These are phyloP conservation scores for Lolium perenne DNA, from an alignment of 176 grass and related monocot species.

Conservation along the genomic window DNA sequence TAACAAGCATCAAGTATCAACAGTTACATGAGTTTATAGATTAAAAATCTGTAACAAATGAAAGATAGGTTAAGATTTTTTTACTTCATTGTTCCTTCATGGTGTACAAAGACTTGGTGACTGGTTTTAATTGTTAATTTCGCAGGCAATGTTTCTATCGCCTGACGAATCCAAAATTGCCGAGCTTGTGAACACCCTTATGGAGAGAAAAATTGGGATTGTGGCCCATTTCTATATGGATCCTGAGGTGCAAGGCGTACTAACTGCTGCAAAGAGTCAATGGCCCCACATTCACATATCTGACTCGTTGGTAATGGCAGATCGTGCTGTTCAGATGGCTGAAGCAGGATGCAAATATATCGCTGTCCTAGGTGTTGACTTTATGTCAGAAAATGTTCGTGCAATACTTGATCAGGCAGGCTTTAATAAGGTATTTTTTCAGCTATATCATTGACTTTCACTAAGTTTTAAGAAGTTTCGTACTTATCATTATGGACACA, in stretches of 20 bases:
- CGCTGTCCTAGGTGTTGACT: constrained; percentile 95
- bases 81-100: constrained; percentile 24
- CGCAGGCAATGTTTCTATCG: constrained; percentile 90
- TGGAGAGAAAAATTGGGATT: constrained; percentile 79
- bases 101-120: neutral
- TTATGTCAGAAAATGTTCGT: constrained; percentile 99
- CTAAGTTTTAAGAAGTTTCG: constrained; percentile 29
- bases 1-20: neutral
- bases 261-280: constrained; percentile 87
- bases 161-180: constrained; percentile 72
- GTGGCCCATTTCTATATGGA: constrained; percentile 99
- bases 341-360: constrained; percentile 92
- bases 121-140: constrained; percentile 28
- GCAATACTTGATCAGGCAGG: constrained; percentile 99
- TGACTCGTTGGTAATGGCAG: constrained; percentile 95
- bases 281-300: constrained; percentile 99
- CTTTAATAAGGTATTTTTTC: constrained; percentile 71
- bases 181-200: constrained; percentile 69
- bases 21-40: neutral
- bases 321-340: constrained; percentile 96
- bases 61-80: neutral
- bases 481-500: neutral
- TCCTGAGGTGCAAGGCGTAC: constrained; percentile 94
- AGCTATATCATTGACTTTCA: constrained; percentile 2
- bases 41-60: neutral